phyloP scores from a whole-genome alignment of 805 yeast genomes.

The Kluyveromyces dobzhanskii region DNA sequence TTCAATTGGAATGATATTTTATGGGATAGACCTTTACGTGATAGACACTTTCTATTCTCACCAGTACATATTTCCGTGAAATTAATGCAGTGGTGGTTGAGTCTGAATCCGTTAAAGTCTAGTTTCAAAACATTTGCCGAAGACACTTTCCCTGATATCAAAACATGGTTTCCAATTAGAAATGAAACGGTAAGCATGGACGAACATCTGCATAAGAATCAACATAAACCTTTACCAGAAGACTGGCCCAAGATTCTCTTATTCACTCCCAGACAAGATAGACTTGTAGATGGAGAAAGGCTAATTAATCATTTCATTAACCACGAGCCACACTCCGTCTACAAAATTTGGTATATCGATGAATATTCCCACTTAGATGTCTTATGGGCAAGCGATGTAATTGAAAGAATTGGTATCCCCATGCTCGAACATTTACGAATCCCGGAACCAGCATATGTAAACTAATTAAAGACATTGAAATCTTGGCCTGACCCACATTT shows the following conservation, averaged over 20 bases:
- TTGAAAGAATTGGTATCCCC: conserved; percentile 52
- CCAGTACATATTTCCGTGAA: conserved; percentile 76
- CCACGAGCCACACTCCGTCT: conserved; percentile 38
- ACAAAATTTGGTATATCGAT: conserved; percentile 34
- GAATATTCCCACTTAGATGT: conserved; percentile 85
- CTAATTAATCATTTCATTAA: conserved; percentile 55
- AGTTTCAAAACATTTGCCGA: conserved; percentile 34
- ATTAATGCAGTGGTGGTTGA: conserved; percentile 91
- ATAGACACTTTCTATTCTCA: conserved; percentile 74
- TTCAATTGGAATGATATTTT: conserved; percentile 79
- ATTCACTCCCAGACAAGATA: conserved; percentile 66
- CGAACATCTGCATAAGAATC: conserved; percentile 18
- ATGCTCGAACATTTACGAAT: conserved; percentile 30
- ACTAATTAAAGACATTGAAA: too few relatives aligned
- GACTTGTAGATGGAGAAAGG: conserved; percentile 66
- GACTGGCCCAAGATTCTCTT: conserved; percentile 53
- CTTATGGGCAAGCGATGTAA: conserved; percentile 80
- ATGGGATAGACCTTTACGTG: conserved; percentile 63
- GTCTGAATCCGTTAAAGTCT: conserved; percentile 30
- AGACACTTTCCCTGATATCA: conserved; percentile 42
- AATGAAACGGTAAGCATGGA: conserved; percentile 10
- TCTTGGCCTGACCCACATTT: too few relatives aligned
- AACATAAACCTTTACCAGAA: conserved; percentile 28
- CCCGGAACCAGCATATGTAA: conserved; percentile 2
- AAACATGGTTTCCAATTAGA: conserved; percentile 44